These are phyloP conservation scores for Ceratorhiza oryzae-sativae DNA, from an alignment of 1,284 basidiomycete species.

Conservation along the genomic window DNA sequence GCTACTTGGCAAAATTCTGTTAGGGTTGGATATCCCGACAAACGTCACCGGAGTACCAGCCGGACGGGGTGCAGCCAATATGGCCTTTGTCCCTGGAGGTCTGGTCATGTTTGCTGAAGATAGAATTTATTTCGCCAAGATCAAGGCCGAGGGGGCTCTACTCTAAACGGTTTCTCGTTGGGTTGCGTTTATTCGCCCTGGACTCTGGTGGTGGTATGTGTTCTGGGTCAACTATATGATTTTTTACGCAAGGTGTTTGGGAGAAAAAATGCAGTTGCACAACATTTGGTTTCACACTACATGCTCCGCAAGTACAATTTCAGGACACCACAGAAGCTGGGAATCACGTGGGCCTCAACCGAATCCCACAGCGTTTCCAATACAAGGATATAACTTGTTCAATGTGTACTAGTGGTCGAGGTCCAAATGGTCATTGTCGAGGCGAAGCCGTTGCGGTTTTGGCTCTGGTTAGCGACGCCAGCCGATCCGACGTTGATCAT, in stretches of 20 bases:
- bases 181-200: too few relatives aligned
- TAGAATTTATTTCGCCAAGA: conserved; percentile 66
- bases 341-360: not conserved
- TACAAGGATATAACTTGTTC: not conserved
- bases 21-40: conserved; percentile 50
- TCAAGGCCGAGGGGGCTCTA: conserved; percentile 52
- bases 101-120: conserved; percentile 75
- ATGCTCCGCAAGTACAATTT: not conserved
- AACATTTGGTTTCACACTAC: not conserved
- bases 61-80: conserved; percentile 61
- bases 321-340: not conserved
- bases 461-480: conserved; percentile 59
- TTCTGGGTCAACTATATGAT: too few relatives aligned
- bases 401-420: conserved; percentile 40
- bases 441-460: conserved; percentile 61
- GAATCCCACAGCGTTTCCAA: not conserved
- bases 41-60: conserved; percentile 9
- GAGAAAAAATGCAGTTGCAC: conserved; percentile 15
- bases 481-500: conserved; percentile 64
- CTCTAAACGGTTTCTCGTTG: not conserved
- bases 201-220: too few relatives aligned
- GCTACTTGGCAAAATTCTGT: conserved; percentile 77
- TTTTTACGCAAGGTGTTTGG: not conserved
- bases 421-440: conserved; percentile 41
- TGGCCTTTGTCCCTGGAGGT: conserved; percentile 69